Conservation (phyloP, 495 filamentous ascomycete genomes). For the Penicillium ucsense region DNA sequence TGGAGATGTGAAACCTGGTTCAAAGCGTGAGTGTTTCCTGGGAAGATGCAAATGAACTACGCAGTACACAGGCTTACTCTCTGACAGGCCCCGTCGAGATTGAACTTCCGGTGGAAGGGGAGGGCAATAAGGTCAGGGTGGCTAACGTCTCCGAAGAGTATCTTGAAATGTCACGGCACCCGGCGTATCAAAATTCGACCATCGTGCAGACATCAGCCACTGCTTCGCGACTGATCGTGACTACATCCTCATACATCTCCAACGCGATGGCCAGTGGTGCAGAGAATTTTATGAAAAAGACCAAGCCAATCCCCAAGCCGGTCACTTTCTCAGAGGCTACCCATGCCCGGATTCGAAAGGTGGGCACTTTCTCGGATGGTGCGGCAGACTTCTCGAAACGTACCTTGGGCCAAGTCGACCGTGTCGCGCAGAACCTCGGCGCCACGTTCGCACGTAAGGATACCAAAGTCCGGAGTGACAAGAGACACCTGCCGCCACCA, state of each 20-base stretch:
- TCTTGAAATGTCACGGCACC: constrained; percentile 70
- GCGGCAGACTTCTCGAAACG: constrained; percentile 74
- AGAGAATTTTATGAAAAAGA: constrained; percentile 69
- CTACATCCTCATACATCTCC: constrained; percentile 66
- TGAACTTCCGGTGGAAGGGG: constrained; percentile 63
- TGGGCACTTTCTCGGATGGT: constrained; percentile 66
- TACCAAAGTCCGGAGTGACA: constrained; percentile 46
- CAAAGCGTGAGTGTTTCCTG: constrained; percentile 57
- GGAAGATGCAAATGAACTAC: background rate
- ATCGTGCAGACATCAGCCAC: constrained; percentile 84
- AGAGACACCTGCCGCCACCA: constrained; percentile 46
- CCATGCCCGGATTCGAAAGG: constrained; percentile 73
- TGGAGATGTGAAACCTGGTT: constrained; percentile 62
- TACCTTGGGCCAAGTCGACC: constrained; percentile 73
- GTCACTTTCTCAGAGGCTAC: constrained; percentile 82
- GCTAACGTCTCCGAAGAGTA: constrained; percentile 73
- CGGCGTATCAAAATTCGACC: constrained; percentile 76
- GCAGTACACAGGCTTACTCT: constrained; percentile 6
- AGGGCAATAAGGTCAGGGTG: constrained; percentile 58
- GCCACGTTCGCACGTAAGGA: constrained; percentile 58
- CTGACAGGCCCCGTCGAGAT: constrained; percentile 80
- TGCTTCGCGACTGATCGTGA: constrained; percentile 89
- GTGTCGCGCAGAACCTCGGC: constrained; percentile 78
- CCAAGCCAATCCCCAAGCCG: constrained; percentile 64
- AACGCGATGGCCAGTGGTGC: constrained; percentile 67